These are phyloP conservation scores for Galeopsis tetrahit DNA, from an alignment of 257 asterid species.

Conservation along the genomic window DNA sequence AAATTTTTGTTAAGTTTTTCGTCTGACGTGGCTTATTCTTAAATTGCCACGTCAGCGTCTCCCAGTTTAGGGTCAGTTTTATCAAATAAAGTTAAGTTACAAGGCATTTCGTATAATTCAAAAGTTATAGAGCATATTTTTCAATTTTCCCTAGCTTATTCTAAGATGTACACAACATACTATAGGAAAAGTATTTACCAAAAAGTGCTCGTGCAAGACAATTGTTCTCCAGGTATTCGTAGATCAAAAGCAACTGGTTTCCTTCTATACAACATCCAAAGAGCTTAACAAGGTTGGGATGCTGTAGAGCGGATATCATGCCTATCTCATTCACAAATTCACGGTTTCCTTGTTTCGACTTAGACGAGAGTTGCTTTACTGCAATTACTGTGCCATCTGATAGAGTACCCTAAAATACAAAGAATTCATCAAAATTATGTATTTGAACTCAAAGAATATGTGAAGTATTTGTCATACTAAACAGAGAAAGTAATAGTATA, in stretches of 20 bases:
- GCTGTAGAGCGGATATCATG: constrained; percentile 80
- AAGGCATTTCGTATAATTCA: too few species aligned
- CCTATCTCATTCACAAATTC: constrained; percentile 83
- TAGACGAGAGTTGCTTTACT: constrained; percentile 80
- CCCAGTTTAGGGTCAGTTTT: too few species aligned
- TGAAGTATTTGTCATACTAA: not conserved
- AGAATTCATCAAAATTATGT: not conserved
- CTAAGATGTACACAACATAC: not conserved
- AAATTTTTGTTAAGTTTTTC: too few species aligned
- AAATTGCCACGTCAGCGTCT: too few species aligned
- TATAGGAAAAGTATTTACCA: constrained; percentile 44
- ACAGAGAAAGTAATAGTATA: not conserved
- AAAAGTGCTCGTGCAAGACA: constrained; percentile 83
- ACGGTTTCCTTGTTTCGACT: constrained; percentile 82
- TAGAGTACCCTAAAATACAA: constrained; percentile 51
- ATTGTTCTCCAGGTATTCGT: constrained; percentile 80
- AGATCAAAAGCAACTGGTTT: constrained; percentile 68
- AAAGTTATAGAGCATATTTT: too few species aligned
- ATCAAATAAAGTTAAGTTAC: too few species aligned
- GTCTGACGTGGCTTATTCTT: too few species aligned
- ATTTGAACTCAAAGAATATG: not conserved
- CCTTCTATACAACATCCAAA: constrained; percentile 81
- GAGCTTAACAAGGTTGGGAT: constrained; percentile 76
- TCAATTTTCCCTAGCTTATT: not conserved
- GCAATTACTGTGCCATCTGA: constrained; percentile 68